phyloP scores from a whole-genome alignment of 495 filamentous ascomycete species.

The Xylaria venustula region DNA sequence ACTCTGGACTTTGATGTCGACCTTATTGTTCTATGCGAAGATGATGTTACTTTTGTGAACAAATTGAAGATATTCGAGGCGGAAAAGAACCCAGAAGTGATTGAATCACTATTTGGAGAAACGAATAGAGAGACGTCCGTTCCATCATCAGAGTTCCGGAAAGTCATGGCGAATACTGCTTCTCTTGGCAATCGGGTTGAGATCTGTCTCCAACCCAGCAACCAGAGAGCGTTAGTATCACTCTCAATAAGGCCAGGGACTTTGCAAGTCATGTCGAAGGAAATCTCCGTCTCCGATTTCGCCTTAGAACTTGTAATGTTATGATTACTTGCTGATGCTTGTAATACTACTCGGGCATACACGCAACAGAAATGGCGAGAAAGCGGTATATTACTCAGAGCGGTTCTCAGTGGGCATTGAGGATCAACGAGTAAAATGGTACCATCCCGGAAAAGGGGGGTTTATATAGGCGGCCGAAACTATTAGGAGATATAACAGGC shows the following conservation, averaged over 20 bases:
- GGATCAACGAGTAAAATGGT: no score
- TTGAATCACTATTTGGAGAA: not conserved
- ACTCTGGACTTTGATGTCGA: no score
- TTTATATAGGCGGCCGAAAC: no score
- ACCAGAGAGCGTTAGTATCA: not conserved
- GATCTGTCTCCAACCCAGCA: not conserved
- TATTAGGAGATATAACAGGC: no score
- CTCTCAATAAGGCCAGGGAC: not conserved
- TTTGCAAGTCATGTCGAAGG: not conserved
- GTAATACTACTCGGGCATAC: no score
- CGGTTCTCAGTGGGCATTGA: no score
- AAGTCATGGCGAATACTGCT: not conserved
- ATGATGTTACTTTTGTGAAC: no score
- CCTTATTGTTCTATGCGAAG: not conserved
- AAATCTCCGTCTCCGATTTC: not conserved
- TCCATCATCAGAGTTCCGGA: not conserved
- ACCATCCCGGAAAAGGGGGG: no score
- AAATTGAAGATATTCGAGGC: not conserved
- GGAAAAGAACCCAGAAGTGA: not conserved
- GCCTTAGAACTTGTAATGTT: not conserved
- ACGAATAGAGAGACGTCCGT: not conserved
- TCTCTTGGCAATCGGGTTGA: not conserved
- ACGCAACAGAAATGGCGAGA: no score
- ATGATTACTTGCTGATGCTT: no score
- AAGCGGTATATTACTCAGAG: no score